Evolutionary conservation across 805 yeast genomes (phyloP), one percentile per base, ranked within the genome.

Genomic region (Pichia membranifaciens): DNA sequence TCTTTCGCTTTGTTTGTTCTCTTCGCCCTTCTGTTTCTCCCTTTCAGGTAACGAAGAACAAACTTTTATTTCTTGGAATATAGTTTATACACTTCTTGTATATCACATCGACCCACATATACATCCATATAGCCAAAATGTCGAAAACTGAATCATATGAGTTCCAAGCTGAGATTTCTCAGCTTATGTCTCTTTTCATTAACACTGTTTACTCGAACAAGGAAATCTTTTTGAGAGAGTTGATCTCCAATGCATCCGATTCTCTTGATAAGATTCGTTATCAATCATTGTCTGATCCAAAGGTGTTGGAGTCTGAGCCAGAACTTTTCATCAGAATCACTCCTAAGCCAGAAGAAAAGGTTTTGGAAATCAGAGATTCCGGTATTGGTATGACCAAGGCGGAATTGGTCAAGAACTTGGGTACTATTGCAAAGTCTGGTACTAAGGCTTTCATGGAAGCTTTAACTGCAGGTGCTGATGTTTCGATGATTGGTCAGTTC

Each of bases 371-470:
- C 70, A 89, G 98, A 78, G 99, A 93, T 72, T 82, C 98, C 51
- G 99, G 99, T 90, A 88, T 93, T 64, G 99, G 99, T 90, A 89
- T 93, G 96, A 93, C 99, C 75, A 93, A 93, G 79, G 95, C 96
- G 59, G 99, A 93, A 69, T 79, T 93, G 69, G 91, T 93, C 66
- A 93, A 95, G 84, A 93, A 93, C 79, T 86, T 93, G 73, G 99
- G 99, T 84, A 93, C 98, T 58, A 93, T 93, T 69, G 99, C 99
- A 68, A 93, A 93, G 77, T 93, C 99, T 58, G 99, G 99, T 76
- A 93, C 99, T 62, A 93, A 93, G 78, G 88, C 96, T 61, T 93
- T 93, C 73, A 93, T 93, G 99, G 99, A 93, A 77, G 99, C 99
- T 58, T 79, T 95, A 58, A 84, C 96, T 58, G 98, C 97, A 57